These are phyloP conservation scores for Zoysia pacifica DNA, from an alignment of 176 grass and related monocot species.

Conservation along the genomic window DNA sequence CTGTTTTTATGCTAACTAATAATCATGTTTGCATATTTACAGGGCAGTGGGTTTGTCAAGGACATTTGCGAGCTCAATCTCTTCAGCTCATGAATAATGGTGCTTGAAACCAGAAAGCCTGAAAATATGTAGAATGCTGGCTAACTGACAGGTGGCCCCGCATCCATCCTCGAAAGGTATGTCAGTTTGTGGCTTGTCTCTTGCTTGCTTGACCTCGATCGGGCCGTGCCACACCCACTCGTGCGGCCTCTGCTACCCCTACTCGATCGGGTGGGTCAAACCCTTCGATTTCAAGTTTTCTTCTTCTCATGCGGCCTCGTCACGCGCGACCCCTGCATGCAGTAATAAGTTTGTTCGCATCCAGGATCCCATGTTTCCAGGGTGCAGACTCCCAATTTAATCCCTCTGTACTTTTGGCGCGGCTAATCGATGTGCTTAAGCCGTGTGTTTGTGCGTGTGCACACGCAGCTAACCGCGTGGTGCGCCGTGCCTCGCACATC, in stretches of 20 bases:
- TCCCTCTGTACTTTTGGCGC: background rate
- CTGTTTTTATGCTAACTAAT: background rate
- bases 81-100: background rate
- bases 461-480: slow-evolving; percentile 41
- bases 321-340: slow-evolving; percentile 11
- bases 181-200: slow-evolving; percentile 44
- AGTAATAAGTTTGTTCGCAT: slow-evolving; percentile 57
- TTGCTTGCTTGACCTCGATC: slow-evolving; percentile 56
- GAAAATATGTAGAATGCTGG: background rate
- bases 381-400: background rate
- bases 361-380: slow-evolving; percentile 77
- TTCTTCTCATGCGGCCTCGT: slow-evolving; percentile 49
- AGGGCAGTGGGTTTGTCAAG: background rate
- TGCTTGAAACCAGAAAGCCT: too few relatives aligned
- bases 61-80: background rate
- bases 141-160: slow-evolving; percentile 12
- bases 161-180: slow-evolving; percentile 29
- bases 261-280: slow-evolving; percentile 59
- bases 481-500: slow-evolving; percentile 27
- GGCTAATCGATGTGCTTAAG: slow-evolving; percentile 46
- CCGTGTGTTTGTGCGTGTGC: slow-evolving; percentile 50
- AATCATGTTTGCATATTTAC: slow-evolving; percentile 12
- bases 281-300: slow-evolving; percentile 82
- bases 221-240: slow-evolving; percentile 42
- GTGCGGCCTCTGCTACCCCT: slow-evolving; percentile 52